Base-by-base conservation (phyloP, 208 protist species). In the Porcisia deanei region DNA sequence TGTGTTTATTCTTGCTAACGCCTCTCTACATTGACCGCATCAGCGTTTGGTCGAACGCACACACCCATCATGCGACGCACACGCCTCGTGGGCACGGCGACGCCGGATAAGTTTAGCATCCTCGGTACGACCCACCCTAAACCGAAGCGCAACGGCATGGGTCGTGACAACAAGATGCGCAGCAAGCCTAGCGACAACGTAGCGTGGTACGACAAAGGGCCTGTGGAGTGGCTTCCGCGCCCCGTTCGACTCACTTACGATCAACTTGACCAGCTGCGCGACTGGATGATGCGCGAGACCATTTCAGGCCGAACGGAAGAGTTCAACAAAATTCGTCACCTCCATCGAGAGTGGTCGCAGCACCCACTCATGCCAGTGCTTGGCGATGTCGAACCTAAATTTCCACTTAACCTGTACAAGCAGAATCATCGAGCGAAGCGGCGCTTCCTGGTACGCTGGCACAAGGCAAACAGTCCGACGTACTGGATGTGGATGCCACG, bases 271-370 rank as follows among this genome's bases (percentile, higher is more conserved):
- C 77, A 90, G 66, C 83, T 96, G 64, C 90, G 91, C 9, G 88
- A 94, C 66, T 97, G 90, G 90, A 95, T 96, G 94, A 97, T 97
- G 94, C 84, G 86, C 9, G 94, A 92, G 67, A 96, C 91, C 2
- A 87, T 97, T 0, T 81, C 92, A 52, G 89, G 87, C 0, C 73
- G 82, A 20, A 90, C 73, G 18, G 87, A 91, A 30, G 89, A 89
- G 71, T 91, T 97, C 75, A 85, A 93, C 67, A 76, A 82, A 10
- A 94, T 96, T 66, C 87, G 94, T 14, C 83, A 90, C 39, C 73
- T 97, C 39, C 94, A 97, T 68, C 85, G 90, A 3, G 91, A 97
- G 83, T 96, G 92, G 92, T 92, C 86, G 60, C 89, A 94, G 78
- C 91, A 96, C 66, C 90, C 92, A 67, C 76, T 95, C 63, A 92